Evolutionary conservation across 352 stramenopile genomes (phyloP).

Genomic region (Globisporangium yorkense): DNA sequence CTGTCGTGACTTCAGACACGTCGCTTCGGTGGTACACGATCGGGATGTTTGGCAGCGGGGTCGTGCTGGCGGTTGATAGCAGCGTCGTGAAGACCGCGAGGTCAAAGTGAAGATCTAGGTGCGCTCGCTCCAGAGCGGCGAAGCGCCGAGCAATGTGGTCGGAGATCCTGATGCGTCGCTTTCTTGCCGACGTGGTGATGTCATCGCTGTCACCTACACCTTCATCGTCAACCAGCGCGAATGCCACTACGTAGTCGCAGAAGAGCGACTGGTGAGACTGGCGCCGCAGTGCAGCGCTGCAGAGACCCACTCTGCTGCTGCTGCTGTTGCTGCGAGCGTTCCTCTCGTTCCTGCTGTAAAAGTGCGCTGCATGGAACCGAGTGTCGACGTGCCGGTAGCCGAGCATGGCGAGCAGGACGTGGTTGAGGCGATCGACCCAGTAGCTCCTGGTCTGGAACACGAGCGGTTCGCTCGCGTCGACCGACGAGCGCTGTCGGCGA

Average conservation of each 20-base stretch:
- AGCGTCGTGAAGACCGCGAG: not conserved
- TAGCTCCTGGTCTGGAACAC: no score
- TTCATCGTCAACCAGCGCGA: not conserved
- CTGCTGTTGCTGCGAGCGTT: no score
- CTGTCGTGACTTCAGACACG: not conserved
- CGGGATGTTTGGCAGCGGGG: not conserved
- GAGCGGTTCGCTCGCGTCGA: no score
- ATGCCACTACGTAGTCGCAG: not conserved
- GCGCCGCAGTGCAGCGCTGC: not conserved
- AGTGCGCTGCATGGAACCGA: not conserved
- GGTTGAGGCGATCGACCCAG: not conserved
- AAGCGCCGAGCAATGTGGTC: not conserved
- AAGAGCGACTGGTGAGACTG: not conserved
- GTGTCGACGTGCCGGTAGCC: not conserved
- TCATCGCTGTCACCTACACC: not conserved
- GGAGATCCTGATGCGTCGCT: not conserved
- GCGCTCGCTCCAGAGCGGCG: not conserved
- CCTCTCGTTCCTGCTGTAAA: no score
- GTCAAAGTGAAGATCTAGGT: not conserved
- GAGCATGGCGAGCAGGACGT: not conserved
- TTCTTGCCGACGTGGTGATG: not conserved
- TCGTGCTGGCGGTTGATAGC: not conserved
- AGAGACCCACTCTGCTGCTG: not conserved
- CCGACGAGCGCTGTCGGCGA: no score
- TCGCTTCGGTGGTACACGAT: not conserved